These are phyloP conservation scores for Atkinsonella hypoxylon DNA, from an alignment of 2,329 filamentous ascomycete species.

Conservation along the genomic window DNA sequence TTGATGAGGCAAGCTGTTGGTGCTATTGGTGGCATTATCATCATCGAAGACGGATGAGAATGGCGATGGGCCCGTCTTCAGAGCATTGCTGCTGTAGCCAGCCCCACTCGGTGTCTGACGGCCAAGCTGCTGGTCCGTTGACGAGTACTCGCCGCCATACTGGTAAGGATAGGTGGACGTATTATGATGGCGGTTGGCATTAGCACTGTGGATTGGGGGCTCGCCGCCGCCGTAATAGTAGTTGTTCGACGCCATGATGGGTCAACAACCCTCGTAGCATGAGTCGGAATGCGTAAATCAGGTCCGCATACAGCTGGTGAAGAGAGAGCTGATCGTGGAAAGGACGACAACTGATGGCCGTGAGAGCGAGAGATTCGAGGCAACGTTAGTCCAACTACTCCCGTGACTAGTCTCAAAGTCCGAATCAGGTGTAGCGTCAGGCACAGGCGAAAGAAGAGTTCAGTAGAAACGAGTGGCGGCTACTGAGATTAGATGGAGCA, in stretches of 20 bases:
- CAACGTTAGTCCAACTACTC: background rate
- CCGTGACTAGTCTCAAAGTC: background rate
- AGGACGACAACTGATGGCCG: background rate
- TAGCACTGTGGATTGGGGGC: conserved; percentile 27
- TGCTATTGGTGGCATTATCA: conserved; percentile 45
- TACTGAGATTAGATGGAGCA: background rate
- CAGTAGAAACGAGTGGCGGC: background rate
- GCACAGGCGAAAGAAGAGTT: background rate
- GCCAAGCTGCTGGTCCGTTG: conserved; percentile 1
- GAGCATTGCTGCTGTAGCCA: conserved; percentile 19
- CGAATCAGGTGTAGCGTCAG: background rate
- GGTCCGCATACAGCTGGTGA: conserved; percentile 1
- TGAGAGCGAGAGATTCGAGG: background rate
- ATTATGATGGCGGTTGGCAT: conserved; percentile 1
- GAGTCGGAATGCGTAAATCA: background rate
- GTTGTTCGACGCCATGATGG: conserved; percentile 50
- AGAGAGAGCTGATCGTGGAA: background rate
- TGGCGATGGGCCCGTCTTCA: conserved; percentile 34
- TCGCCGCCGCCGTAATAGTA: conserved; percentile 42
- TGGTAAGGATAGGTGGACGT: conserved; percentile 33
- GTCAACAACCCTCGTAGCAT: background rate
- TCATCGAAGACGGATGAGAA: conserved; percentile 59
- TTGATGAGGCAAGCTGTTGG: conserved; percentile 25
- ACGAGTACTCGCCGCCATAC: conserved; percentile 13
- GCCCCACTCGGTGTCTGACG: conserved; percentile 14